These are phyloP conservation scores for Hyaloperonospora brassicae DNA, from an alignment of 352 stramenopile species.

Conservation along the genomic window DNA sequence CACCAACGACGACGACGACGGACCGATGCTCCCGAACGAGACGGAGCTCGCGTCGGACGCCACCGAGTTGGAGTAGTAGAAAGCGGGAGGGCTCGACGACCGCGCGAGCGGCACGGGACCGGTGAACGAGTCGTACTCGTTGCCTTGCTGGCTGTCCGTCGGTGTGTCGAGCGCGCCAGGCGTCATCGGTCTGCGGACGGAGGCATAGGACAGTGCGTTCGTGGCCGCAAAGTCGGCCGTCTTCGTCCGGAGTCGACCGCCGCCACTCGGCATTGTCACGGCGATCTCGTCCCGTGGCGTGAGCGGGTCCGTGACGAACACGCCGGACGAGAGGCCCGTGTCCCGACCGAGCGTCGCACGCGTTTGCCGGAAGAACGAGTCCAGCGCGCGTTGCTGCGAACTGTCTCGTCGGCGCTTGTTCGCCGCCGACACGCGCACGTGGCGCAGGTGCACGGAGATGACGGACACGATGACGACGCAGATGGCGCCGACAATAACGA, in stretches of 20 bases:
- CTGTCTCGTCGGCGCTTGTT: slow-evolving; percentile 25
- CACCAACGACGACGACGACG: neutral
- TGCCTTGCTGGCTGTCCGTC: slow-evolving; percentile 16
- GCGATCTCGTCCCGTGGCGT: slow-evolving; percentile 27
- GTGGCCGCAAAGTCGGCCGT: slow-evolving; percentile 14
- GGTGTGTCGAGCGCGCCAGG: slow-evolving; percentile 17
- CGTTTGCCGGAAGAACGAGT: slow-evolving; percentile 49
- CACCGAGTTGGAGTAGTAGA: slow-evolving; percentile 3
- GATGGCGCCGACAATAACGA: slow-evolving; percentile 43
- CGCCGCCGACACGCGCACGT: slow-evolving; percentile 22
- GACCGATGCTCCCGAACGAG: slow-evolving; percentile 19
- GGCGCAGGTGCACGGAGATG: slow-evolving; percentile 46
- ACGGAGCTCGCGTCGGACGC: slow-evolving; percentile 17
- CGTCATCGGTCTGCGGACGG: neutral
- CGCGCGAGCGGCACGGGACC: slow-evolving; percentile 7
- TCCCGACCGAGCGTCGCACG: slow-evolving; percentile 29
- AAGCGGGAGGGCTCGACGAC: slow-evolving; percentile 1
- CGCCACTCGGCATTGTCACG: slow-evolving; percentile 15
- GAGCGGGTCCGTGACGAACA: slow-evolving; percentile 26
- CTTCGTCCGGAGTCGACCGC: slow-evolving; percentile 3
- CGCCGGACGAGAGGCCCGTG: slow-evolving; percentile 11
- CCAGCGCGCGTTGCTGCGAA: slow-evolving; percentile 37
- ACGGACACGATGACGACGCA: slow-evolving; percentile 39
- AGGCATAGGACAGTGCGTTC: slow-evolving; percentile 12
- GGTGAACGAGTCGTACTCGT: slow-evolving; percentile 29